Percentiles rank a stretch among this genome's conserved stretches.
These are phyloP conservation scores for Nothophytophthora sp. DNA, from an alignment of 352 stramenopile genomes.

Conservation along the genomic window DNA sequence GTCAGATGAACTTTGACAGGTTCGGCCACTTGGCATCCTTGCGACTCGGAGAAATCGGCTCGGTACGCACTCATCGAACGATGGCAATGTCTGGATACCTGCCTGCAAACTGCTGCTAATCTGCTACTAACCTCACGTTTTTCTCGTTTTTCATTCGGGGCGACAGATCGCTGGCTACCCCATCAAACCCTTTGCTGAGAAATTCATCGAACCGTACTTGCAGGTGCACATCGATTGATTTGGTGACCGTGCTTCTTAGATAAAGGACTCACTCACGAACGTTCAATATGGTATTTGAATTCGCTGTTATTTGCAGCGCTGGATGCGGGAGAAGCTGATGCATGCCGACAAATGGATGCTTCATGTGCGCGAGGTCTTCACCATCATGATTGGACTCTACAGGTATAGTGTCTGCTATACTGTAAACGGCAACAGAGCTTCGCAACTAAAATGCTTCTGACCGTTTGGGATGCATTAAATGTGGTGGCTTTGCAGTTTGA, in stretches of 20 bases:
- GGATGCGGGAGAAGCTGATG: constrained; percentile 74
- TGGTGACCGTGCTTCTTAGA: no score
- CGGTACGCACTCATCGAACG: constrained; percentile 19
- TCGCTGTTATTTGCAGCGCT: constrained; percentile 38
- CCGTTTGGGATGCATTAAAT: neutral
- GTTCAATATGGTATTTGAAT: neutral
- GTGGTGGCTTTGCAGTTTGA: constrained; percentile 35
- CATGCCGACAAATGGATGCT: constrained; percentile 43
- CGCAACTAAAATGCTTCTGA: neutral
- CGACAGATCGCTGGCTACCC: constrained; percentile 72
- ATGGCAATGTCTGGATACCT: no score
- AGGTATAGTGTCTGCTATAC: no score
- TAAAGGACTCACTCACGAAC: no score
- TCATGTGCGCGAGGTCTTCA: constrained; percentile 77
- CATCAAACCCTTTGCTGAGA: constrained; percentile 77
- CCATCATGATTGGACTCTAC: constrained; percentile 75
- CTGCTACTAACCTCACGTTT: no score
- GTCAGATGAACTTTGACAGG: constrained; percentile 66
- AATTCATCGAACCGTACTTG: constrained; percentile 76
- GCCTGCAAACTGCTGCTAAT: no score
- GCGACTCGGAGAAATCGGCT: constrained; percentile 67
- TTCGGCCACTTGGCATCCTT: constrained; percentile 78
- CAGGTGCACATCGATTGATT: constrained; percentile 48
- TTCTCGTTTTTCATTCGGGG: neutral
- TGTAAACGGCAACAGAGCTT: no score